Conservation (phyloP, 768 basidiomycete species). For the Calocybe cyanea region DNA sequence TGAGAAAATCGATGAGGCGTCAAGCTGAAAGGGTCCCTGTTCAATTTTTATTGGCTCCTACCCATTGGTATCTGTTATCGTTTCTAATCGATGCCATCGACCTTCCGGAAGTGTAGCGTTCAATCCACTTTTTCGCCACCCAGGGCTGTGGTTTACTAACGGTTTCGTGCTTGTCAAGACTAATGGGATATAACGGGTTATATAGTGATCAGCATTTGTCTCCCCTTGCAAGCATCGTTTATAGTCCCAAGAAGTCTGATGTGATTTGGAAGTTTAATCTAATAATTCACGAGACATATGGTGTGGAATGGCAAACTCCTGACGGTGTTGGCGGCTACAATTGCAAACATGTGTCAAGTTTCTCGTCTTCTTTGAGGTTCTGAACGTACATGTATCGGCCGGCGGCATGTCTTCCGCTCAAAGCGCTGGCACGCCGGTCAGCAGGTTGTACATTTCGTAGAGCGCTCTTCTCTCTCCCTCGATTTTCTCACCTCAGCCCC, state of each 20-base stretch:
- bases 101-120: neutral
- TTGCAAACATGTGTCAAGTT: constrained; percentile 1
- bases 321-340: neutral
- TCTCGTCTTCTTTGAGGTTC: neutral
- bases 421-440: constrained; percentile 3
- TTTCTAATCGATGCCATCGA: constrained; percentile 9
- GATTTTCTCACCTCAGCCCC: constrained; percentile 41
- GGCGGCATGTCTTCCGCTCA: constrained; percentile 8
- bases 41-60: constrained; percentile 7
- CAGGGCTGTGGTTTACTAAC: too few species aligned
- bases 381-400: constrained; percentile 10
- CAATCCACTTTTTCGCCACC: neutral
- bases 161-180: too few species aligned
- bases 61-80: constrained; percentile 7
- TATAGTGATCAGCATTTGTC: too few species aligned
- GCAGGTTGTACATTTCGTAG: constrained; percentile 15
- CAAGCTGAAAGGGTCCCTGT: constrained; percentile 4
- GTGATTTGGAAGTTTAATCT: too few species aligned
- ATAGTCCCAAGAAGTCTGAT: too few species aligned
- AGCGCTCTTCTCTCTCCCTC: constrained; percentile 48
- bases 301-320: neutral
- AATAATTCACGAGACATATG: too few species aligned
- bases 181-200: too few species aligned
- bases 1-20: constrained; percentile 7
- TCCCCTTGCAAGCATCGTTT: too few species aligned